Base-by-base conservation (phyloP, 2,329 filamentous ascomycete genomes). In the Diaporthe vexans region DNA sequence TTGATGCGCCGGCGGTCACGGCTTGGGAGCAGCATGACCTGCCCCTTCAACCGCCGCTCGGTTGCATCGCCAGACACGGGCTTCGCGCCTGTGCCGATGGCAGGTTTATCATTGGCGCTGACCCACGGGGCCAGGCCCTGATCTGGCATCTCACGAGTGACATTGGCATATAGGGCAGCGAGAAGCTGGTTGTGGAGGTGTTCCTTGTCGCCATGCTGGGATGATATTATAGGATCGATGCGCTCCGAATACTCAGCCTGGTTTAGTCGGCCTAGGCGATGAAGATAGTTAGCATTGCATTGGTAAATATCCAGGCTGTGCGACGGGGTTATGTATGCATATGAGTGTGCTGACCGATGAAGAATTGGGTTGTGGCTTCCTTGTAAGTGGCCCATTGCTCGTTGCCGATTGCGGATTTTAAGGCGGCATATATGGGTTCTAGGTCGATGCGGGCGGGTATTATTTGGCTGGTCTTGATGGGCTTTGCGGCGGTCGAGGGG, bases 21-120 rank as follows among this genome's bases (percentile, higher is more conserved):
- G 73, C 86, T 90, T n/a, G 90, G 91, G 58, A 94, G 85, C 79
- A 92, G 90, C 92, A 93, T 93, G 75, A 94, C 90, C 79, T 93
- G 91, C 77, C 88, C 90, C 84, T 93, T 93, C 65, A 93, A 81
- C 77, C 88, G 88, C 78, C 91, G 86, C 82, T 94, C 91, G 48
- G 89, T 87, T 46, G 91, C 90, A 86, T 93, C 91, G 37, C 91
- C 91, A 37, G 89, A 90, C 61, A 91, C 87, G 29, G 90, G 89
- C 80, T 93, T 93, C 77, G 85, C 88, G 76, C 89, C 88, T 43
- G 88, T 84, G 56, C 86, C 86, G 15, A 88, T 84, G 24, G 88
- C 83, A 24, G 91, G 91, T 79, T 93, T 93, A 78, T 93, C 91
- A 79, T 93, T 92, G 72, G 91, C 91, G 81, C 91, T 93, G 81